These are phyloP conservation scores for Cucumis hystrix DNA, from an alignment of 306 rosid genomes.

Conservation along the genomic window DNA sequence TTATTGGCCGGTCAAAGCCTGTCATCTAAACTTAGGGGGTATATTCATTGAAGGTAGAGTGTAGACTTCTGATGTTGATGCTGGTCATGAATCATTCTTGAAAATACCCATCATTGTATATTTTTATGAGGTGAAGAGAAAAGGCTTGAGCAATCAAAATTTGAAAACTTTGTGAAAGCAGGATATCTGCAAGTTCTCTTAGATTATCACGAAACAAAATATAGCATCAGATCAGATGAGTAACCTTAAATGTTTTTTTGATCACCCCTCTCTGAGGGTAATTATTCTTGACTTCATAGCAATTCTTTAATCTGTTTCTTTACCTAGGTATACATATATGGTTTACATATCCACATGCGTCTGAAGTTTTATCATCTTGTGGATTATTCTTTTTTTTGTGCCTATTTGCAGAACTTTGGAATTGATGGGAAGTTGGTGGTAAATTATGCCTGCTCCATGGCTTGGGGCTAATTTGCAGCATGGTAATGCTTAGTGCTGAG, in stretches of 20 bases:
- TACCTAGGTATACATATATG: not conserved
- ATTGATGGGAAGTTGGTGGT: slow-evolving; percentile 86
- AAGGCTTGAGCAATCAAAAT: not conserved
- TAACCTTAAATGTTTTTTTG: not conserved
- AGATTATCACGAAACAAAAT: not conserved
- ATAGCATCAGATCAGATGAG: not conserved
- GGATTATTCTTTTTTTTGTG: not conserved
- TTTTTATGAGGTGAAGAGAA: not conserved
- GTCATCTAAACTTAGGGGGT: not conserved
- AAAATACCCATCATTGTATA: not conserved
- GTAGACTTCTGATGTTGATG: slow-evolving; percentile 1
- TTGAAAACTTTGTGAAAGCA: not conserved
- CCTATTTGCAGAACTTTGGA: slow-evolving; percentile 67
- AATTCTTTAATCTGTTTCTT: not conserved
- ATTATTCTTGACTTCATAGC: not conserved
- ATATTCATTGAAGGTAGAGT: not conserved
- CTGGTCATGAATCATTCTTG: not conserved
- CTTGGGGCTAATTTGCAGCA: slow-evolving; percentile 57
- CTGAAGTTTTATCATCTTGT: not conserved
- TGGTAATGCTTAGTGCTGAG: slow-evolving; percentile 9
- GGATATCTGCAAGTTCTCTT: not conserved
- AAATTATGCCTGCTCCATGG: slow-evolving; percentile 88
- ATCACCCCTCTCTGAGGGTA: not conserved
- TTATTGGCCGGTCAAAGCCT: not conserved
- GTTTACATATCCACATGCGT: not conserved